Percentiles rank a stretch among this genome's conserved stretches.
Evolutionary conservation across 352 stramenopile species (phyloP).

Genomic region (Phytophthora citricola): DNA sequence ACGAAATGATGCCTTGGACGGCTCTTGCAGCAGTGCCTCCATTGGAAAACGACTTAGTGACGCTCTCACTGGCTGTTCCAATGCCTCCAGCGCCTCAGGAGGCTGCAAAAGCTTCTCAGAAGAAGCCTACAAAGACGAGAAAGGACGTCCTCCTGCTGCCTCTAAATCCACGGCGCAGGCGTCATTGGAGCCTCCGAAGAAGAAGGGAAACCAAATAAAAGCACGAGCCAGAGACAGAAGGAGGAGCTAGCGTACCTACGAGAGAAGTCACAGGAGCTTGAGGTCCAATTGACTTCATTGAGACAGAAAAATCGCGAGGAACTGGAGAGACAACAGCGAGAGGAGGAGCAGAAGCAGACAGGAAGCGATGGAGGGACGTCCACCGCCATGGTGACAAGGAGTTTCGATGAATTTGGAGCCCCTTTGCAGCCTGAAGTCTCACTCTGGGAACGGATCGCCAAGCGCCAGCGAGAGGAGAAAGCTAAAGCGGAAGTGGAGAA

Average conservation of each 20-base stretch:
- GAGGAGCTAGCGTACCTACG: conserved; percentile 43
- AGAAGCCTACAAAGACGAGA: conserved; percentile 8
- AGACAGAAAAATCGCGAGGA: conserved; percentile 30
- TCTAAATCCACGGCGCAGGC: neutral
- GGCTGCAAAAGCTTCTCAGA: conserved; percentile 5
- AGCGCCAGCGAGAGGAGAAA: conserved; percentile 43
- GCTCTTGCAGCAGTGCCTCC: neutral
- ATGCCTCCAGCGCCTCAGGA: neutral
- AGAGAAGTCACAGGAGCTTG: conserved; percentile 32
- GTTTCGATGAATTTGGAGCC: conserved; percentile 3
- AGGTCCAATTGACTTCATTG: conserved; percentile 26
- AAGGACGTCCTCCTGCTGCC: conserved; percentile 17
- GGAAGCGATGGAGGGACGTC: neutral
- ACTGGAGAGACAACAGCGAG: conserved; percentile 24
- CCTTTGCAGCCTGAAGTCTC: conserved; percentile 23
- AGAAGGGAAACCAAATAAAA: conserved; percentile 46
- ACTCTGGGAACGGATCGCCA: conserved; percentile 51
- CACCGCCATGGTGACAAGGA: conserved; percentile 8
- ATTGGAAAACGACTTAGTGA: neutral
- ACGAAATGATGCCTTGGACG: conserved; percentile 5
- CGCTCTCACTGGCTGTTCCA: neutral
- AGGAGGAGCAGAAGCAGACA: conserved; percentile 13
- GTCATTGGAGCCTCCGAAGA: conserved; percentile 15
- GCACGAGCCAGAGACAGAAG: conserved; percentile 48
- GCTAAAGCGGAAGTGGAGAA: conserved; percentile 53